phyloP scores from a whole-genome alignment of 768 basidiomycete species.

The Pleurotus tuoliensis region DNA sequence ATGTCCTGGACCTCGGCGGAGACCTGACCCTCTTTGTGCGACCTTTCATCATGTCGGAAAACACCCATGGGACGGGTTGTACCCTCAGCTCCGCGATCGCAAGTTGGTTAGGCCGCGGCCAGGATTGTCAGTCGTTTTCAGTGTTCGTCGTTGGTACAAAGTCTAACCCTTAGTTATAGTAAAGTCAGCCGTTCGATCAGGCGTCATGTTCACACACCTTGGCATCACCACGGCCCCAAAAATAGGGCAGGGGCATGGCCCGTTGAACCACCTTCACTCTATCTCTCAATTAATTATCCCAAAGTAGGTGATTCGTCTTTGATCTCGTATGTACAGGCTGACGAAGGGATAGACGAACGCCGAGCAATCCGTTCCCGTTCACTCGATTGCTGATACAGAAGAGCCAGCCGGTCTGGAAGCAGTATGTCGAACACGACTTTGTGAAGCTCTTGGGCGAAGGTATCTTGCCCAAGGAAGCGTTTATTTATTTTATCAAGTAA shows the following conservation, averaged over 20 bases:
- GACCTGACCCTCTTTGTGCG: conserved; percentile 50
- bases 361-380: conserved; percentile 64
- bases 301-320: conserved; percentile 25
- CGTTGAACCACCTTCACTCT: conserved; percentile 81
- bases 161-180: conserved; percentile 31
- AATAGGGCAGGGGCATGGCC: conserved; percentile 76
- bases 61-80: conserved; percentile 91
- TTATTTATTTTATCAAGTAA: conserved; percentile 83
- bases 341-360: conserved; percentile 43
- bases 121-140: conserved; percentile 28
- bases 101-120: conserved; percentile 54
- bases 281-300: conserved; percentile 45
- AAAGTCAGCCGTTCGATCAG: conserved; percentile 52
- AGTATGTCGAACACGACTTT: conserved; percentile 82
- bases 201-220: conserved; percentile 66
- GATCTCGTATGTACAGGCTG: background rate
- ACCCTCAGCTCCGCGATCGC: conserved; percentile 85
- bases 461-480: conserved; percentile 58
- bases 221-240: conserved; percentile 67
- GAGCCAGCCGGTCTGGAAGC: conserved; percentile 56
- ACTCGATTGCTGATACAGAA: conserved; percentile 58
- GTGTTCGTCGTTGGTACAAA: background rate
- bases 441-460: conserved; percentile 73
- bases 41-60: conserved; percentile 60
- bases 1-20: conserved; percentile 48